Percentiles rank a stretch among this genome's conserved stretches.
These are phyloP conservation scores for Tulasnella sp. DNA, from an alignment of 768 basidiomycete species.

Conservation along the genomic window DNA sequence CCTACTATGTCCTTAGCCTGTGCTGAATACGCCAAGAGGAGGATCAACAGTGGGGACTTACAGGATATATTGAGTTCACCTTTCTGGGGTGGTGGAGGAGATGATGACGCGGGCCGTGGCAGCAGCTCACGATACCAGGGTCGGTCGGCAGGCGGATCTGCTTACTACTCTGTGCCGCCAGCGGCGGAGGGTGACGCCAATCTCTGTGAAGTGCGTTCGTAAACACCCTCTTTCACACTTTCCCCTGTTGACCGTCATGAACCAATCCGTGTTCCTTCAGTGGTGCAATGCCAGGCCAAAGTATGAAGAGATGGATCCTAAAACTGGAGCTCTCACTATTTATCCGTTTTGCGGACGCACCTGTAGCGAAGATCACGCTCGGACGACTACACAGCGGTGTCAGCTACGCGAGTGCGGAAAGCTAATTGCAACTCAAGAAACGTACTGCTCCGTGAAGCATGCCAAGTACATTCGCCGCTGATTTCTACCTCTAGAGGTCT, in stretches of 20 bases:
- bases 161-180: background rate
- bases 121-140: background rate
- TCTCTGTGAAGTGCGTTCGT: background rate
- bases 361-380: background rate
- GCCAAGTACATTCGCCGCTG: slow-evolving; percentile 3
- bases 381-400: background rate
- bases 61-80: too few species aligned
- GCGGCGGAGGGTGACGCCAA: background rate
- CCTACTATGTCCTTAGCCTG: background rate
- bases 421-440: background rate
- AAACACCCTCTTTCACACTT: too few species aligned
- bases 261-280: too few species aligned
- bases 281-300: background rate
- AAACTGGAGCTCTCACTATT: background rate
- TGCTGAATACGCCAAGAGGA: background rate
- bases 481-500: background rate
- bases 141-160: background rate
- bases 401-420: slow-evolving; percentile 2
- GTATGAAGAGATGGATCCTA: background rate
- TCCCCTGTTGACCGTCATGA: too few species aligned
- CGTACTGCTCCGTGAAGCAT: background rate
- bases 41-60: too few species aligned
- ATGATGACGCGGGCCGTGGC: background rate
- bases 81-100: too few species aligned
- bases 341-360: slow-evolving; percentile 20